These are phyloP conservation scores for Vitis amurensis DNA, from an alignment of 164 flowering plant genomes.

Conservation along the genomic window DNA sequence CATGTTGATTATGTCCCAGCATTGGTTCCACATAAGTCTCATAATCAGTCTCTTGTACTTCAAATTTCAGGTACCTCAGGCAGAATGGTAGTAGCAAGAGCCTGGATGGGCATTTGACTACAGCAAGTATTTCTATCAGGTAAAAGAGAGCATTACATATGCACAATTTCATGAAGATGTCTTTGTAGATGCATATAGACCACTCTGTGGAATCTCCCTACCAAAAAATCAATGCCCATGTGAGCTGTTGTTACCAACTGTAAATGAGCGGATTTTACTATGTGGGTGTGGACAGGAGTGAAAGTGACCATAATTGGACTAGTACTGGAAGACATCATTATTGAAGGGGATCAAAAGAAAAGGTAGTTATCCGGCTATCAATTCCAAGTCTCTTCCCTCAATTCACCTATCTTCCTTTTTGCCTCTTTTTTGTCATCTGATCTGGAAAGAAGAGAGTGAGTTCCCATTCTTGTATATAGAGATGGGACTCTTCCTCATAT, in stretches of 20 bases:
- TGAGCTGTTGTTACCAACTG: constrained; percentile 32
- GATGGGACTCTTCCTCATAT: constrained; percentile 22
- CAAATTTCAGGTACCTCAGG: background rate
- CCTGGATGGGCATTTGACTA: background rate
- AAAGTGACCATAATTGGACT: constrained; percentile 26
- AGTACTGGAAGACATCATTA: constrained; percentile 41
- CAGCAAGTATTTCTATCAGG: background rate
- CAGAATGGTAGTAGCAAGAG: background rate
- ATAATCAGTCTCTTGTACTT: constrained; percentile 2
- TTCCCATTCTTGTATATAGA: constrained; percentile 20
- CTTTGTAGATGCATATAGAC: constrained; percentile 2
- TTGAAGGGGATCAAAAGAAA: constrained; percentile 41
- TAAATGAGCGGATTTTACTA: constrained; percentile 24
- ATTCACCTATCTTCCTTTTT: constrained; percentile 30
- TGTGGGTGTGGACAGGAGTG: constrained; percentile 20
- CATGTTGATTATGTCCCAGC: constrained; percentile 7
- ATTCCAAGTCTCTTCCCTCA: constrained; percentile 27
- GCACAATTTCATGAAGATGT: background rate
- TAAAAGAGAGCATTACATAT: background rate
- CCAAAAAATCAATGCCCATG: constrained; percentile 18
- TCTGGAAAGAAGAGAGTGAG: constrained; percentile 34
- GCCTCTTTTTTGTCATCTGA: constrained; percentile 34
- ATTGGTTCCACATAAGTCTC: constrained; percentile 6
- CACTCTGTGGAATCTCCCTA: constrained; percentile 8
- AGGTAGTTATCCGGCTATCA: constrained; percentile 30